phyloP scores from a whole-genome alignment of 176 grass and related monocot species.

The Paspalum vaginatum region DNA sequence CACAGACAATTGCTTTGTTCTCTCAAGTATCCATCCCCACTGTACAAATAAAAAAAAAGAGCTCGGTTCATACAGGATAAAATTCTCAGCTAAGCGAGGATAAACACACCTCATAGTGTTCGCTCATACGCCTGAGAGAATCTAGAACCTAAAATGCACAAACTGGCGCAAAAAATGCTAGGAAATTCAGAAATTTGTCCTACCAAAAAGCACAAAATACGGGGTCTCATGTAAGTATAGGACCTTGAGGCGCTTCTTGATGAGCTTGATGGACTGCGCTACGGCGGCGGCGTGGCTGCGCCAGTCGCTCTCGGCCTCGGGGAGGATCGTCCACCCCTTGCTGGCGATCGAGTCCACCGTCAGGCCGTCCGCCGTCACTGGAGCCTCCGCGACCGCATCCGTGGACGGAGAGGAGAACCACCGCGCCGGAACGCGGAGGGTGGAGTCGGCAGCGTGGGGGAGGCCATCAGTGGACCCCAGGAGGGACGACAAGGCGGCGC shows the following conservation, averaged over 20 bases:
- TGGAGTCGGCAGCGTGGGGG: background rate
- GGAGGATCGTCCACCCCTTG: conserved; percentile 92
- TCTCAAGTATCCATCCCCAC: conserved; percentile 84
- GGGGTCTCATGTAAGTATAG: background rate
- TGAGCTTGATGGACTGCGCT: conserved; percentile 80
- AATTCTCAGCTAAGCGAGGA: background rate
- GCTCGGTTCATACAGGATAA: background rate
- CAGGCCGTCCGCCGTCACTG: conserved; percentile 70
- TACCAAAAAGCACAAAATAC: background rate
- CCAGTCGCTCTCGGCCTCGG: conserved; percentile 83
- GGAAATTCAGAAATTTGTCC: background rate
- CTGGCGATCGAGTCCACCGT: conserved; percentile 67
- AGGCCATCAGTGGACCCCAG: conserved; percentile 3
- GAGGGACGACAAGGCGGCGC: conserved; percentile 22
- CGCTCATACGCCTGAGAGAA: conserved; percentile 26
- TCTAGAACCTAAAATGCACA: background rate
- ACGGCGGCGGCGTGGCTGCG: conserved; percentile 89
- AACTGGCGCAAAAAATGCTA: background rate
- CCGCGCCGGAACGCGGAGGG: conserved; percentile 11
- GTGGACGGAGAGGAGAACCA: conserved; percentile 55
- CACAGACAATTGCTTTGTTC: conserved; percentile 62
- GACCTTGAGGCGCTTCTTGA: conserved; percentile 95
- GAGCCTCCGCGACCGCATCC: conserved; percentile 45
- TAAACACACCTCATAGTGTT: conserved; percentile 6
- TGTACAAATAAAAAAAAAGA: conserved; percentile 37